phyloP scores from a whole-genome alignment of 331 rosid species.

The Spiraea crenata region DNA sequence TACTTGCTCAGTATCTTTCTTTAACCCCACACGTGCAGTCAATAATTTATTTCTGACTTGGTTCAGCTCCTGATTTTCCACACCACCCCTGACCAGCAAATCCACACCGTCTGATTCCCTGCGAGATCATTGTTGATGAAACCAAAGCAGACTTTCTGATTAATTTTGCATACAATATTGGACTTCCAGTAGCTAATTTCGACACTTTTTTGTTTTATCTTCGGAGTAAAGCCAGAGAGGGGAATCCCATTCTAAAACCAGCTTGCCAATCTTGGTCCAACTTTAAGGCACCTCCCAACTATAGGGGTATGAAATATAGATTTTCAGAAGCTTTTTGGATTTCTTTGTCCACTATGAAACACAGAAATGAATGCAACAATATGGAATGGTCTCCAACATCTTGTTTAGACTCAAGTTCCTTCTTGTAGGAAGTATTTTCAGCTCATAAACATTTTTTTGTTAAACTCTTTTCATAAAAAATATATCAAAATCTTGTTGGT shows the following conservation, averaged over 20 bases:
- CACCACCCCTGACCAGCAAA: constrained; percentile 1
- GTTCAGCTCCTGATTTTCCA: neutral
- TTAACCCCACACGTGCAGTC: constrained; percentile 21
- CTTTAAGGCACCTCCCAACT: neutral
- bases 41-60: neutral
- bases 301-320: too few species aligned
- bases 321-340: neutral
- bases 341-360: neutral
- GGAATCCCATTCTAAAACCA: constrained; percentile 9
- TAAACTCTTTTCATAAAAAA: too few species aligned
- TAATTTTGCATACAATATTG: neutral
- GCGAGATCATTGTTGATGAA: neutral
- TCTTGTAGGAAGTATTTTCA: too few species aligned
- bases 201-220: constrained; percentile 9
- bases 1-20: neutral
- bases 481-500: too few species aligned
- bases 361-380: too few species aligned
- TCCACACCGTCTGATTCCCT: neutral
- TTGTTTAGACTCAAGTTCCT: too few species aligned
- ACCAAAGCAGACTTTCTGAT: constrained; percentile 12
- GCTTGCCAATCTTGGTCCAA: neutral
- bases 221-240: neutral
- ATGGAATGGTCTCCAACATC: too few species aligned
- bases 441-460: too few species aligned
- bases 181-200: neutral